Percentiles rank a stretch among this genome's conserved stretches.
These are phyloP conservation scores for Skeletonema menzelii DNA, from an alignment of 108 stramenopile genomes.

Conservation along the genomic window DNA sequence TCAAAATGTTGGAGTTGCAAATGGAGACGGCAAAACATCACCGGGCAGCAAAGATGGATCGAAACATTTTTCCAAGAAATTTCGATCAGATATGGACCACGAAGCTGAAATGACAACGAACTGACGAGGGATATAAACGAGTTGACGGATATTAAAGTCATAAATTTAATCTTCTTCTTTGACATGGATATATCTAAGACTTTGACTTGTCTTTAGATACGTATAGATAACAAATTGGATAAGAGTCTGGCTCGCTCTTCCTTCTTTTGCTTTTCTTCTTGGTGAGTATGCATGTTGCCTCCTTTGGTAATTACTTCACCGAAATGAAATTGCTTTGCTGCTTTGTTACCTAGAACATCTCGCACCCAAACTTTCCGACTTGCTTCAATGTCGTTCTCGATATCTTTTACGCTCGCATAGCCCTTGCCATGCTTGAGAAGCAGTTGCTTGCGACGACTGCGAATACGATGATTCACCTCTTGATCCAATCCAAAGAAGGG, in stretches of 20 bases:
- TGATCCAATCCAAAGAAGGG: conserved; percentile 31
- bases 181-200: not conserved
- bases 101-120: not conserved
- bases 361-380: conserved; percentile 28
- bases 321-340: conserved; percentile 22
- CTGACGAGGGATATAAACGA: not conserved
- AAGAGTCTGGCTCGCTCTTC: conserved; percentile 1
- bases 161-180: too few species aligned
- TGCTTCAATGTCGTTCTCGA: conserved; percentile 26
- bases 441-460: conserved; percentile 15
- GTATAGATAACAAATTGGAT: not conserved
- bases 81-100: conserved; percentile 7
- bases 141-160: not conserved
- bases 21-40: conserved; percentile 13
- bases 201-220: not conserved
- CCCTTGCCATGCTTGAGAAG: conserved; percentile 37
- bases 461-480: conserved; percentile 32
- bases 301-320: conserved; percentile 27
- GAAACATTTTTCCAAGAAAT: conserved; percentile 34
- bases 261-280: conserved; percentile 6
- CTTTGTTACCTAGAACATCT: conserved; percentile 12
- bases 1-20: not conserved
- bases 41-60: not conserved
- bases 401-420: conserved; percentile 22
- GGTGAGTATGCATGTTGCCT: conserved; percentile 13